A percentile compares a stretch with the other conserved stretches of the same genome.
Evolutionary conservation across 176 grass and related monocot species (phyloP).

Genomic region (Cenchrus americanus): DNA sequence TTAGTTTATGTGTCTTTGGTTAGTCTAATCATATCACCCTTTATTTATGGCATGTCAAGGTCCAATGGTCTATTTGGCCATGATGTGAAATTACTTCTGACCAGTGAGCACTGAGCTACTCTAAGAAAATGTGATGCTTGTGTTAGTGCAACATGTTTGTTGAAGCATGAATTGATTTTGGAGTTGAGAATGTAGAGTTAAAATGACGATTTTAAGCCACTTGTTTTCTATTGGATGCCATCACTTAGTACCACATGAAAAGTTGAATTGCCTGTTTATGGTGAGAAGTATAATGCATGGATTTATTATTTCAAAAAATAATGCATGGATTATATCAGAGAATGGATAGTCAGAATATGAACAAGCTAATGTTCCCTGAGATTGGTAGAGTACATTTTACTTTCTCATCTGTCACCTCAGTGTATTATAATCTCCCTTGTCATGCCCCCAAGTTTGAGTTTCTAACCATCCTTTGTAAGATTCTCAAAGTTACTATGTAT

Average conservation of each 20-base stretch:
- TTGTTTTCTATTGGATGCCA: not conserved
- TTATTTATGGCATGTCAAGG: not conserved
- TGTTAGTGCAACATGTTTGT: not conserved
- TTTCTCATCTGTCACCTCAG: not conserved
- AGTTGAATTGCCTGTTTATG: not conserved
- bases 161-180: not conserved
- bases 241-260: not conserved
- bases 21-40: not conserved
- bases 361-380: not conserved
- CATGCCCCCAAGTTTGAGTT: not conserved
- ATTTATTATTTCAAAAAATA: not conserved
- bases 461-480: not conserved
- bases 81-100: slow-evolving; percentile 2
- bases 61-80: not conserved
- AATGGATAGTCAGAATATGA: not conserved
- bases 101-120: slow-evolving; percentile 12
- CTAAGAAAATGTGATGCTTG: slow-evolving; percentile 7
- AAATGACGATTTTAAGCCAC: not conserved
- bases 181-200: not conserved
- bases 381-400: not conserved
- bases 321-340: not conserved
- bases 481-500: slow-evolving; percentile 28
- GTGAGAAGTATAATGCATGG: not conserved
- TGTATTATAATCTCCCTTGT: not conserved
- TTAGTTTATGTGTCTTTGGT: not conserved